These are phyloP conservation scores for Pichia sp. DNA, from an alignment of 1,139 yeast species.

Conservation along the genomic window DNA sequence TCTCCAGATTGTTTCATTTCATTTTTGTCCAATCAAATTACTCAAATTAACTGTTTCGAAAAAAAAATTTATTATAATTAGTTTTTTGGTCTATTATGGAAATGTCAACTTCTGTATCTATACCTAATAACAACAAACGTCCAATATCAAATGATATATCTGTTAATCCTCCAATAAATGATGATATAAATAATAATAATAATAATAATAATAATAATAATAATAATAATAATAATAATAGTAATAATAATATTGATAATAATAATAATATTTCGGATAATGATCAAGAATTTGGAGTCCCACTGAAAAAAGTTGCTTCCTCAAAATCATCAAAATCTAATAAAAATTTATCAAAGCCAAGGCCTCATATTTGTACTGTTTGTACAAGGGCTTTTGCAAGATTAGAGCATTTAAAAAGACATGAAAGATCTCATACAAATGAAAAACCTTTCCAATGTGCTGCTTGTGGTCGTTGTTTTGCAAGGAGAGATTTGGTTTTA, in stretches of 20 bases:
- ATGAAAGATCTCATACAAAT: conserved; percentile 91
- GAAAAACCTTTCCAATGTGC: conserved; percentile 97
- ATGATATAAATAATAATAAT: not conserved
- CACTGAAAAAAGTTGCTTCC: conserved; percentile 13
- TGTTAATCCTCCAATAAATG: not conserved
- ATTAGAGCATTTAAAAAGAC: conserved; percentile 87
- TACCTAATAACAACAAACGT: too few species aligned
- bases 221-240: not conserved
- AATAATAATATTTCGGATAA: not conserved
- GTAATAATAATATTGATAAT: not conserved
- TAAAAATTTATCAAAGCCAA: conserved; percentile 73
- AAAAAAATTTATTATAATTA: too few species aligned
- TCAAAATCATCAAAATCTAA: conserved; percentile 31
- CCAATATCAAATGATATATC: not conserved
- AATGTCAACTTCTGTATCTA: too few species aligned
- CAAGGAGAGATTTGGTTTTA: conserved; percentile 81
- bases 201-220: not conserved
- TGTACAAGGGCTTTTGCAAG: conserved; percentile 97
- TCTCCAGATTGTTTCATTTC: too few species aligned
- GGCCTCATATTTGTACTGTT: conserved; percentile 83
- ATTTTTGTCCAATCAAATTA: too few species aligned
- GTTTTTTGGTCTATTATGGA: too few species aligned
- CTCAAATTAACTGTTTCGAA: too few species aligned
- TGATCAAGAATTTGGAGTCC: conserved; percentile 9
- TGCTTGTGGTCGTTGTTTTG: conserved; percentile 92